Evolutionary conservation across 495 filamentous ascomycete species (phyloP), one percentile per base, ranked within the genome.

Genomic region (Podospora anserina): DNA sequence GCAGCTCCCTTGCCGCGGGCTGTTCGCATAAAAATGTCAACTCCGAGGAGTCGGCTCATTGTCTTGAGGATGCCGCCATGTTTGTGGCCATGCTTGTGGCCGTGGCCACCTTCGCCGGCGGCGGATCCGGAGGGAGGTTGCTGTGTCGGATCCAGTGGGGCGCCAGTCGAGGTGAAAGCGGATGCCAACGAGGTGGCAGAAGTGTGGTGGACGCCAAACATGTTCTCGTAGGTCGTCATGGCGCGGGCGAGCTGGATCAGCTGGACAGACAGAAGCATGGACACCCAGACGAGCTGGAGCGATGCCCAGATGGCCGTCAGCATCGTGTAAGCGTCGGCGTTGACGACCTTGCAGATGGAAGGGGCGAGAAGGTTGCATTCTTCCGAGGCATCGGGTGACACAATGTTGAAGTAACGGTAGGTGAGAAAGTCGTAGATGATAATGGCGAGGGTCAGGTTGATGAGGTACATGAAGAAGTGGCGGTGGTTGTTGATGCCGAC

Each of bases 191-290:
- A 88, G n/a, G 88, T 79, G 28, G 87, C 85, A 64, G 72, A 75
- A 61, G 79, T 81, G 61, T 84, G 76, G 69, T 89, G 80, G 65
- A 92, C 82, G 58, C 91, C 89, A 64, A 87, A 83, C 93, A 98
- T 97, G 71, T 92, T 95, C 75, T 99, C 95, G 80, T 89, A 98
- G 0, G 95, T 99, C 7, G 95, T 99, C 82, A 94, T 89, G 57
- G 93, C 95, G 62, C 93, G 88, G 1, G 92, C 89, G 55, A 99
- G 88, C 74, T 98, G 95, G 13, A 97, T 82, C 49, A 97, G 87
- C 75, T 99, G 95, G 9, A 97, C 94, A 63, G 90, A 86, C 71
- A 97, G 87, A 28, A 99, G 89, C 94, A 98, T 98, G 3, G 92
- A 89, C 13, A 98, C 90, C 95, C 95, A 99, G 55, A 89, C 88